phyloP scores from a whole-genome alignment of 1,284 basidiomycete genomes.

The Ceratobasidium sp. region DNA sequence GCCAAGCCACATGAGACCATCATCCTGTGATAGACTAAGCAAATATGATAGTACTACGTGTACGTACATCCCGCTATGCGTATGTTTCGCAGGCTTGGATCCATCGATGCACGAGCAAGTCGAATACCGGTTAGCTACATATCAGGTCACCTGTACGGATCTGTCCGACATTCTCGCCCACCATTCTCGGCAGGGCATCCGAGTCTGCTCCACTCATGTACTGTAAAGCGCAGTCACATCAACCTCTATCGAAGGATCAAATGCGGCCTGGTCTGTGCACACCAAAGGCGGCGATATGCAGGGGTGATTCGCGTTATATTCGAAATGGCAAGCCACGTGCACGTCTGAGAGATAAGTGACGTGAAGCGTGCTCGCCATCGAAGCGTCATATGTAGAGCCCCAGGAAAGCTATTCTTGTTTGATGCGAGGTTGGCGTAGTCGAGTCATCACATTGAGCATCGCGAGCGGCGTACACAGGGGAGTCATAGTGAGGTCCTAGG shows the following conservation, averaged over 20 bases:
- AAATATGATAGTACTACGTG: no score
- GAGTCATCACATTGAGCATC: no score
- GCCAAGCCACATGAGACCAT: neutral
- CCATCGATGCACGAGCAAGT: no score
- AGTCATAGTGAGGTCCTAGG: no score
- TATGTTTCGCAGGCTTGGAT: no score
- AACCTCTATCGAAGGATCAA: slow-evolving; percentile 6
- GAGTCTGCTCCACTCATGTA: neutral
- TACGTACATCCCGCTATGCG: no score
- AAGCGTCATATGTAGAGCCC: neutral
- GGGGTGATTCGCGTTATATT: neutral
- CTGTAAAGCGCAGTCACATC: slow-evolving; percentile 14
- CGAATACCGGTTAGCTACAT: no score
- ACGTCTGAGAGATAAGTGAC: slow-evolving; percentile 1
- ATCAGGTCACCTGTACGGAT: no score
- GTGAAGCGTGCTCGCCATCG: slow-evolving; percentile 6
- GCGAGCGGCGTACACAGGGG: no score
- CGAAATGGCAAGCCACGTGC: slow-evolving; percentile 25
- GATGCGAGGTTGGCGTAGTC: no score
- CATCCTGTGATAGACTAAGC: no score
- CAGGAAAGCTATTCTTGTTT: neutral
- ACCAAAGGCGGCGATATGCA: slow-evolving; percentile 19
- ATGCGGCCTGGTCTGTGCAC: neutral
- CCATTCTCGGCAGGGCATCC: neutral
- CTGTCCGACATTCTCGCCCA: neutral